These are phyloP conservation scores for Naganishia antarctica DNA, from an alignment of 768 basidiomycete species.

Conservation along the genomic window DNA sequence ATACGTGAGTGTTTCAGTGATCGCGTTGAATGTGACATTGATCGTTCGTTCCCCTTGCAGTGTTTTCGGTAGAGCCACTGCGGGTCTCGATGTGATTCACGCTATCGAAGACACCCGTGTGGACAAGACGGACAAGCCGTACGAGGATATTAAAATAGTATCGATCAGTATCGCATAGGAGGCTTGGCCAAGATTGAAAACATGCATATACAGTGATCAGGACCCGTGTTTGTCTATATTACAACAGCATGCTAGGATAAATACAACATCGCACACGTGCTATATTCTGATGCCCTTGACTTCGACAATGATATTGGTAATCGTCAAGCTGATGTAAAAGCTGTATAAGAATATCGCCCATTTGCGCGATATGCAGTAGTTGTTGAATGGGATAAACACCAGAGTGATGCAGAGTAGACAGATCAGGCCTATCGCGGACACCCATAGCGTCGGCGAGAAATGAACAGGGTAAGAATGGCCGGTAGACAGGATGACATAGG, in stretches of 20 bases:
- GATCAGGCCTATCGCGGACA: slow-evolving; percentile 78
- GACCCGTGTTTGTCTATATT: slow-evolving; percentile 11
- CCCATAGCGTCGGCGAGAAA: slow-evolving; percentile 76
- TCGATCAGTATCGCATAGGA: slow-evolving; percentile 29
- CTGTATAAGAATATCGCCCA: slow-evolving; percentile 78
- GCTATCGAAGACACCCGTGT: slow-evolving; percentile 61
- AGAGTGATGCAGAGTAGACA: slow-evolving; percentile 68
- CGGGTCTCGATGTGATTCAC: slow-evolving; percentile 84
- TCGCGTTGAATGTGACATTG: neutral
- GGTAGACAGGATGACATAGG: slow-evolving; percentile 69
- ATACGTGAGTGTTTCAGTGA: slow-evolving; percentile 45
- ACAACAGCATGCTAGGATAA: neutral
- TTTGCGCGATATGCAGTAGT: slow-evolving; percentile 67
- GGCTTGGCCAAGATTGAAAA: neutral
- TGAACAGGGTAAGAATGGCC: slow-evolving; percentile 63
- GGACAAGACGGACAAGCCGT: slow-evolving; percentile 69
- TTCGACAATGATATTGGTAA: slow-evolving; percentile 73
- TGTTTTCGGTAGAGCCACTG: slow-evolving; percentile 82
- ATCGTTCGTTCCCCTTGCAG: slow-evolving; percentile 56
- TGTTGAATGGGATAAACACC: slow-evolving; percentile 77
- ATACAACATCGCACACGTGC: neutral
- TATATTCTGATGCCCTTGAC: slow-evolving; percentile 44
- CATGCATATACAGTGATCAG: neutral
- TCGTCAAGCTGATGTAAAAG: slow-evolving; percentile 72
- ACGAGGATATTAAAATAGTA: slow-evolving; percentile 82